These are phyloP conservation scores for Eucalyptus brandiana DNA, from an alignment of 345 rosid genomes.

Conservation along the genomic window DNA sequence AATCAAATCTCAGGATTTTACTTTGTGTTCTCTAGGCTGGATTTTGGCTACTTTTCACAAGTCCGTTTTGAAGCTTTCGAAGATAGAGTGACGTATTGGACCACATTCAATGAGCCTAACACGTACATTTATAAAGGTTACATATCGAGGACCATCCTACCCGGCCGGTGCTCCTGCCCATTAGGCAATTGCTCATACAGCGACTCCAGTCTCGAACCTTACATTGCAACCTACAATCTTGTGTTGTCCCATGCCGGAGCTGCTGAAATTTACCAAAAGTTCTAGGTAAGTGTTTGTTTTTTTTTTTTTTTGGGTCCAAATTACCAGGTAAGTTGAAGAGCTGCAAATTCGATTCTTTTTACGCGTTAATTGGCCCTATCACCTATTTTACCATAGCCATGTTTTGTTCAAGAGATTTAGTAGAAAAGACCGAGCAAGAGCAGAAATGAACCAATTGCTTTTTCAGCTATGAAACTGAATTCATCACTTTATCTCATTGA, in stretches of 20 bases:
- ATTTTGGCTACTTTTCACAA: conserved; percentile 36
- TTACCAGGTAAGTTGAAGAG: background rate
- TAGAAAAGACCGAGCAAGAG: background rate
- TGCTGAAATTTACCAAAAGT: background rate
- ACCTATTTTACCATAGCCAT: background rate
- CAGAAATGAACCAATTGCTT: background rate
- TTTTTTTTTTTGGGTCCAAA: too few species aligned
- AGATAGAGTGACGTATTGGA: conserved; percentile 50
- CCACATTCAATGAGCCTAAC: conserved; percentile 49
- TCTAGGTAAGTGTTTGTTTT: background rate
- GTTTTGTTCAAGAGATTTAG: background rate
- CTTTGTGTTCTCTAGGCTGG: conserved; percentile 18
- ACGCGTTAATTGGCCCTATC: background rate
- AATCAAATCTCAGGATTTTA: background rate
- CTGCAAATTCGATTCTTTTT: background rate
- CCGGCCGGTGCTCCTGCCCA: conserved; percentile 30
- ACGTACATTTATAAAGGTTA: conserved; percentile 8
- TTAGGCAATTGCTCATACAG: conserved; percentile 33
- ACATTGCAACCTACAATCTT: conserved; percentile 38
- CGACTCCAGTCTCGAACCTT: conserved; percentile 43
- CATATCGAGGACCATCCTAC: conserved; percentile 13
- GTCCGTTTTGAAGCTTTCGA: conserved; percentile 45
- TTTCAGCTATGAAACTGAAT: background rate
- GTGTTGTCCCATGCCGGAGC: conserved; percentile 19
- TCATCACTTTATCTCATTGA: background rate